Base-by-base conservation (phyloP, 2,329 filamentous ascomycete species). In the Sporothrix sp. region DNA sequence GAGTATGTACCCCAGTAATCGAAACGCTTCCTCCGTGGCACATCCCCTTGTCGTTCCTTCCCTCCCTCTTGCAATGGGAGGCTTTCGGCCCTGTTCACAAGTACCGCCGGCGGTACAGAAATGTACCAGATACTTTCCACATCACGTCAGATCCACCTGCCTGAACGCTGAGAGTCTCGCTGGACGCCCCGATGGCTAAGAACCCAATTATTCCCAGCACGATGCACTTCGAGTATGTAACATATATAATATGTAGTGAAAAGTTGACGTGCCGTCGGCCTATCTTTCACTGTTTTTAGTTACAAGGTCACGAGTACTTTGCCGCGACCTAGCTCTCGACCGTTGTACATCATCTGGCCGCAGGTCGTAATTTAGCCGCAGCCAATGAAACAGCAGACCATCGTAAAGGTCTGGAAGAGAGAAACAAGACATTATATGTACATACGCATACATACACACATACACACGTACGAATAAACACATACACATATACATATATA, bases 331-430 rank as follows among this genome's bases (percentile, higher is more conserved):
- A n/a, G 27, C 27, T 18, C 25, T 6, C 36, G 28, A 32, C 37
- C 38, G 47, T 32, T 28, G 50, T 43, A 54, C 54, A 50, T 50
- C 39, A 44, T 43, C 23, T 33, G 52, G 39, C 43, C 51, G 58
- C 55, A 57, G 52, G 52, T 64, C 61, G 56, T 48, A 64, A 65
- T 65, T 65, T 65, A 64, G 61, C 62, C 61, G 61, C 37, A 43
- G 55, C 62, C 61, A 64, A 63, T 64, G 3, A 59, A 10, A 32
- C 20, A 6, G n/a, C 30, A 13, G 16, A 4, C 25, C 8, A 8
- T 9, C 13, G 20, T 28, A 30, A 20, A 40, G 36, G 46, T 48
- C 44, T 47, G 10, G 37, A 37, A 46, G 23, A 25, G 21, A 37
- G 18, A 33, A 23, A 33, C 7, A 27, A 16, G 10, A 30, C 8